These are phyloP conservation scores for Priceomyces medius DNA, from an alignment of 805 yeast genomes.

Conservation along the genomic window DNA sequence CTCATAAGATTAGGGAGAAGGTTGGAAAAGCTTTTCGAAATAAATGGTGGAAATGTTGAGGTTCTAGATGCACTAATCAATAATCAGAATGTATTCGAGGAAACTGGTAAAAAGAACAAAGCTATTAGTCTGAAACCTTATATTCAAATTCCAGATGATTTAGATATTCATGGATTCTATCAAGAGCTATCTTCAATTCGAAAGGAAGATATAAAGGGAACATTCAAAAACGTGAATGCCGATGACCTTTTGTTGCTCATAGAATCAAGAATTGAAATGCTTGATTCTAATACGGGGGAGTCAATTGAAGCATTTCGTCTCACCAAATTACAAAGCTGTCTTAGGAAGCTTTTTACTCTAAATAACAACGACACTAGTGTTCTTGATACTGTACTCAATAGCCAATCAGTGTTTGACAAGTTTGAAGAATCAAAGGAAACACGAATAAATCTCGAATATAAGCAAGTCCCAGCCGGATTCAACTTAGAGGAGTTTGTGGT, in stretches of 20 bases:
- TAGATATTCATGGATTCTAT: constrained; percentile 12
- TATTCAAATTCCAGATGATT: constrained; percentile 16
- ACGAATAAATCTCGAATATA: constrained; percentile 14
- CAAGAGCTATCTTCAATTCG: constrained; percentile 19
- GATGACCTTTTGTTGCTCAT: constrained; percentile 16
- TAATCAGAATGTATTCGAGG: constrained; percentile 5
- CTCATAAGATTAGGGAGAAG: constrained; percentile 17
- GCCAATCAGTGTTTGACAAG: constrained; percentile 46
- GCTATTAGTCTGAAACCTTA: constrained; percentile 3
- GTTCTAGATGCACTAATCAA: constrained; percentile 8
- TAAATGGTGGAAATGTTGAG: constrained; percentile 50
- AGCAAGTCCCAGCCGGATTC: constrained; percentile 34
- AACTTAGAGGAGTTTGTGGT: constrained; percentile 30
- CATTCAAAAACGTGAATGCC: constrained; percentile 8
- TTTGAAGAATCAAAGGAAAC: constrained; percentile 29
- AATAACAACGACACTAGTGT: constrained; percentile 62
- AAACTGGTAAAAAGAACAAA: constrained; percentile 3
- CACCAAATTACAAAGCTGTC: background rate
- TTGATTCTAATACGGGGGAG: background rate
- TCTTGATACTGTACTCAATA: constrained; percentile 55
- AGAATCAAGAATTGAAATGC: constrained; percentile 15
- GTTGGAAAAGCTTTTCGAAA: constrained; percentile 27
- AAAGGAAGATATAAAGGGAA: constrained; percentile 15
- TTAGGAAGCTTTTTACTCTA: constrained; percentile 27
- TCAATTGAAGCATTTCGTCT: background rate